A percentile compares a stretch with the other conserved stretches of the same genome.
Conservation (phyloP, 352 stramenopile genomes). For the Phytophthora colocasiae region DNA sequence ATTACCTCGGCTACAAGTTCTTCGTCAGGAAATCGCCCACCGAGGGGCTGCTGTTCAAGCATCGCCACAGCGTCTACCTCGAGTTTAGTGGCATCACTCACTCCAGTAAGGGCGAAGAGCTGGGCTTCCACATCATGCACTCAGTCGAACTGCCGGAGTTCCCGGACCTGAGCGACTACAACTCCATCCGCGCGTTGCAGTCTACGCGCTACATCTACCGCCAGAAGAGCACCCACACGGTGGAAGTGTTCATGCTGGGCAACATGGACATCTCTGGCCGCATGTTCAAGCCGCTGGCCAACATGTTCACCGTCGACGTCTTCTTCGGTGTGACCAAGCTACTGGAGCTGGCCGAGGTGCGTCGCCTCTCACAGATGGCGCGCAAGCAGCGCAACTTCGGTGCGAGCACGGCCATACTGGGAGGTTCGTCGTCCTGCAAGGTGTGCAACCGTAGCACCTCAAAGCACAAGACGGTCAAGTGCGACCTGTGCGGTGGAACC, state of each 20-base stretch:
- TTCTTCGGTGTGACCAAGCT: slow-evolving; percentile 55
- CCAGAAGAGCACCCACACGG: slow-evolving; percentile 53
- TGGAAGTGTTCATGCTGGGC: slow-evolving; percentile 73
- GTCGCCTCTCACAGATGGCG: slow-evolving; percentile 63
- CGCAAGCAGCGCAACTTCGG: slow-evolving; percentile 41
- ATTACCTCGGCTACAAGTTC: slow-evolving; percentile 80
- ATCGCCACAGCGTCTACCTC: slow-evolving; percentile 67
- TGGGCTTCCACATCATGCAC: slow-evolving; percentile 78
- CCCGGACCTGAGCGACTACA: slow-evolving; percentile 50
- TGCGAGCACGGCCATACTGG: slow-evolving; percentile 24
- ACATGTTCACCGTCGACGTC: slow-evolving; percentile 50
- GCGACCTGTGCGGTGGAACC: slow-evolving; percentile 51
- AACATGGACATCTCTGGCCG: slow-evolving; percentile 55
- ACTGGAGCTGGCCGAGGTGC: slow-evolving; percentile 61
- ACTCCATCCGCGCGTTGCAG: slow-evolving; percentile 62
- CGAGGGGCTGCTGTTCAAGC: slow-evolving; percentile 50
- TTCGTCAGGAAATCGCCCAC: slow-evolving; percentile 60
- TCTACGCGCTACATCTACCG: slow-evolving; percentile 66
- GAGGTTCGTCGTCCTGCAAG: slow-evolving; percentile 21
- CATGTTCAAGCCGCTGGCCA: slow-evolving; percentile 48
- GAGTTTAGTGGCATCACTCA: slow-evolving; percentile 60
- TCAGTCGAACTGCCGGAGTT: slow-evolving; percentile 71
- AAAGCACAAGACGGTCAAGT: slow-evolving; percentile 52
- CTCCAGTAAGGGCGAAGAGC: slow-evolving; percentile 44
- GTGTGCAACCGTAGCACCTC: slow-evolving; percentile 46